Base-by-base conservation (phyloP, 1,284 basidiomycete genomes). In the Fistulinella cinereoalba region DNA sequence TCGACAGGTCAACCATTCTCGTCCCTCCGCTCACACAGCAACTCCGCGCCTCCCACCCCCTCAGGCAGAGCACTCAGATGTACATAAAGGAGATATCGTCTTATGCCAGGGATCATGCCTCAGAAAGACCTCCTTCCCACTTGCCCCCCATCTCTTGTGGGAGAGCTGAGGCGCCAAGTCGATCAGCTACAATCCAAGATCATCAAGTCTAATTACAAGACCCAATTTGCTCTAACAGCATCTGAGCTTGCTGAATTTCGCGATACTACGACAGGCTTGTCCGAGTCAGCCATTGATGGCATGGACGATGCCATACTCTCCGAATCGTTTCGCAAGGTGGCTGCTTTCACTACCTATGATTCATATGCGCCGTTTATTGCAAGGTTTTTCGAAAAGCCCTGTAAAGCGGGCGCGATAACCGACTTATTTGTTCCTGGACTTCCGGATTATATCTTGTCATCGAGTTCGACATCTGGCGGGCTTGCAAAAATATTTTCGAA, bases 381-480 rank as follows among this genome's bases (percentile, higher is more conserved):
- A n/a, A 46, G 38, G 24, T 46, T 58, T 24, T 43, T 41, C 4
- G 47, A 54, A 3, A 39, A 29, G 4, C 54, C 50, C n/a, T 55
- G 51, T 15, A 54, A 47, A 33, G 43, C 22, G 15, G 51, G 37
- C 18, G 38, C 25, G 24, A 11, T 38, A 15, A 34, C 49, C 27
- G 11, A 51, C 34, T 31, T 60, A 8, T 22, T 63, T 13, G 42
- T 57, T 3, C 61, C 57, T 6, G 61, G 59, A 22, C 16, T 60
- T 2, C 59, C 58, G 16, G 43, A 46, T 37, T 47, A 18, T 28
- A 29, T 60, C 2, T 33, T 34, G 2, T 10, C 31, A 4, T 56
- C 59, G n/a, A 62, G 57, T 27, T 48, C 52, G 3, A 60, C 54
- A 4, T 60, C 58, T 3, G 49, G 60, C 7, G 33, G 45, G 7